Conservation (phyloP, 805 yeast genomes). For the Isabelozyma pseudorhagii region DNA sequence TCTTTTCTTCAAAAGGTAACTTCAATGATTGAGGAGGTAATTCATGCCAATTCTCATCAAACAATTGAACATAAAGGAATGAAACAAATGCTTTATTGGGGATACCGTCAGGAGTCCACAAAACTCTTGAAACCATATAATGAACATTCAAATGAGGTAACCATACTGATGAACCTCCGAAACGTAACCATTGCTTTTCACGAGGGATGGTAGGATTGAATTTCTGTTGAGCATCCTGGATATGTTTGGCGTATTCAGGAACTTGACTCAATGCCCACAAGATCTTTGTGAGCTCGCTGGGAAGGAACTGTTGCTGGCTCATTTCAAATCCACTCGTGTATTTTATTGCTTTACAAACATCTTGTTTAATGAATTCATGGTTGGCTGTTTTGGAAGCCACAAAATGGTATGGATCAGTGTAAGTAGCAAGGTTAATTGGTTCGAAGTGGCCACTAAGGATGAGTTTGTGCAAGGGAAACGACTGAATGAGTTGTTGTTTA, state of each 20-base stretch:
- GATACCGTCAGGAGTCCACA: constrained; percentile 12
- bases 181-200: constrained; percentile 14
- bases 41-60: constrained; percentile 18
- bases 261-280: constrained; percentile 6
- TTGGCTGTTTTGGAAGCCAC: constrained; percentile 4
- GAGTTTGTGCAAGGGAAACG: constrained; percentile 6
- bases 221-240: constrained; percentile 10
- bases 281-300: constrained; percentile 12
- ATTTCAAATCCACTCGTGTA: constrained; percentile 10
- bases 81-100: constrained; percentile 12
- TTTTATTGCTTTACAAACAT: constrained; percentile 11
- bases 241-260: constrained; percentile 9
- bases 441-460: background rate
- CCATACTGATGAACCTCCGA: constrained; percentile 20
- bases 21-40: constrained; percentile 11
- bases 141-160: constrained; percentile 16
- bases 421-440: constrained; percentile 7
- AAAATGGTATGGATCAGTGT: constrained; percentile 13
- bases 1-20: constrained; percentile 14
- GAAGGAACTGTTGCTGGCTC: constrained; percentile 9
- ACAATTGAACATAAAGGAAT: constrained; percentile 18
- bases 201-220: constrained; percentile 18
- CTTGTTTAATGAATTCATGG: constrained; percentile 7
- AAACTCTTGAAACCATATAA: constrained; percentile 16
- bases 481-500: background rate